Evolutionary conservation across 305 asterid species (phyloP).

Genomic region (Rubia occidens): DNA sequence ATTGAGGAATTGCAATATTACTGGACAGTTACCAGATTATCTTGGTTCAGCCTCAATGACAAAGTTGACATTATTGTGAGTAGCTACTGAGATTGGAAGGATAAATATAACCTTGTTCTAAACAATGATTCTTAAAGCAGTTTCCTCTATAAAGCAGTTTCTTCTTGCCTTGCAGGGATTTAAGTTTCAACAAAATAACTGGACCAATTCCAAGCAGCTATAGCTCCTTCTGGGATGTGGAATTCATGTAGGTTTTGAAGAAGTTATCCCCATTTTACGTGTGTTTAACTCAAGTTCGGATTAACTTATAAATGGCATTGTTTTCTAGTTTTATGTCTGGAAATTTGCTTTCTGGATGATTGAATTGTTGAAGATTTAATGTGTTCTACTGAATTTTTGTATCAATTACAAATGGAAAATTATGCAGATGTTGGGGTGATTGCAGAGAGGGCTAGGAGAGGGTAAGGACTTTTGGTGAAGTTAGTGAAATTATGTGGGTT

Average conservation of each 20-base stretch:
- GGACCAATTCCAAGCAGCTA: constrained; percentile 46
- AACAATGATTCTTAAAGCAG: too few species aligned
- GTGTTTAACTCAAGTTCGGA: neutral
- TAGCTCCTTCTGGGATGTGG: constrained; percentile 14
- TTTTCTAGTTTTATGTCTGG: constrained; percentile 59
- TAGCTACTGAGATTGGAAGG: constrained; percentile 10
- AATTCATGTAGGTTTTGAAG: constrained; percentile 39
- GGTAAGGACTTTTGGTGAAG: too few species aligned
- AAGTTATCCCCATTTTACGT: too few species aligned
- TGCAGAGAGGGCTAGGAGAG: too few species aligned
- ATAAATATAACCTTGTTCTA: too few species aligned
- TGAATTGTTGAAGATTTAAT: too few species aligned
- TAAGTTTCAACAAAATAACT: constrained; percentile 54
- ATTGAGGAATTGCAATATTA: constrained; percentile 58
- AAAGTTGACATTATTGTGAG: constrained; percentile 42
- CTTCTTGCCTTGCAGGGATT: constrained; percentile 7
- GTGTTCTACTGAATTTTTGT: too few species aligned
- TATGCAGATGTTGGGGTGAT: too few species aligned
- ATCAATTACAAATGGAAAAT: too few species aligned
- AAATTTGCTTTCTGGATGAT: constrained; percentile 38
- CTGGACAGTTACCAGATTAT: constrained; percentile 36
- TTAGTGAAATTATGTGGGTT: too few species aligned
- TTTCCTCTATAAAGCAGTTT: neutral
- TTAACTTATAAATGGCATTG: constrained; percentile 1
- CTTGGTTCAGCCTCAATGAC: constrained; percentile 25